Conservation (phyloP, 148 eudicot genomes). For the Persicaria maculosa region DNA sequence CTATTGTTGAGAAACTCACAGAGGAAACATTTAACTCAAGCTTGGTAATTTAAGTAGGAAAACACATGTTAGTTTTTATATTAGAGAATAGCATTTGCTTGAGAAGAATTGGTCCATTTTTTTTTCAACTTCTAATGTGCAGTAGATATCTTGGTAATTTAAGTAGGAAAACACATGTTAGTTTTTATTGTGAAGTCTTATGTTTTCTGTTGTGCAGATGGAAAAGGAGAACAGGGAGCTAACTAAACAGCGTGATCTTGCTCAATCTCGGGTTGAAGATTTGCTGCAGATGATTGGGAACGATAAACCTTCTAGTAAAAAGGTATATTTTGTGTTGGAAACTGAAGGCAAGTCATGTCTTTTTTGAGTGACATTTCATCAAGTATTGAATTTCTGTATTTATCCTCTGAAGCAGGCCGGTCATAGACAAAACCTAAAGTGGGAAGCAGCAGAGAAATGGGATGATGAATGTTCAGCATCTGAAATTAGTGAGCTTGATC, state of each 20-base stretch:
- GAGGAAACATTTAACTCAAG: no score
- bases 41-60: not conserved
- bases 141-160: not conserved
- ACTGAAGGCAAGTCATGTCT: not conserved
- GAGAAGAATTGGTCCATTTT: no score
- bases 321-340: slow-evolving; percentile 26
- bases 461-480: slow-evolving; percentile 48
- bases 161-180: not conserved
- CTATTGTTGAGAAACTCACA: no score
- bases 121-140: no score
- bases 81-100: no score
- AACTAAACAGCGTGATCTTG: slow-evolving; percentile 65
- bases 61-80: not conserved
- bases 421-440: slow-evolving; percentile 23
- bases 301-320: slow-evolving; percentile 35
- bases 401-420: slow-evolving; percentile 27
- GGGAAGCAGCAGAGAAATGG: slow-evolving; percentile 37
- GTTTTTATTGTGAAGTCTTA: not conserved
- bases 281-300: slow-evolving; percentile 44
- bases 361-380: not conserved
- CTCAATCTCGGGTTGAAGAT: slow-evolving; percentile 77
- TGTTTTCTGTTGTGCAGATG: slow-evolving; percentile 34
- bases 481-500: slow-evolving; percentile 30
- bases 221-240: slow-evolving; percentile 77
- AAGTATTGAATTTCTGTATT: slow-evolving; percentile 8